These are phyloP conservation scores for Wallacemonas collosoma DNA, from an alignment of 208 protist genomes.

Conservation along the genomic window DNA sequence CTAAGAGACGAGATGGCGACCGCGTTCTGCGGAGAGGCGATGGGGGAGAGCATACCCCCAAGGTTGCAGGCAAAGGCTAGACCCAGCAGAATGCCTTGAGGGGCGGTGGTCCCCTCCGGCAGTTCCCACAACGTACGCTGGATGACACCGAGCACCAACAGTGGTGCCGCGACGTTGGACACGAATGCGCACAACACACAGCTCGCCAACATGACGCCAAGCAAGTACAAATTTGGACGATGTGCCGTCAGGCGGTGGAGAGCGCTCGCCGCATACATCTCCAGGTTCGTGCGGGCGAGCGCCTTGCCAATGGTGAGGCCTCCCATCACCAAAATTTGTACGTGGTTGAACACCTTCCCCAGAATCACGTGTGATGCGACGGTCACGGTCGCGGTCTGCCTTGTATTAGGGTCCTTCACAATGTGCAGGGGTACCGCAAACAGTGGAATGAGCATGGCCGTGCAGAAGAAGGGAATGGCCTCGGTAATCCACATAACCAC, in stretches of 20 bases:
- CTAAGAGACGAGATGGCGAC: slow-evolving; percentile 83
- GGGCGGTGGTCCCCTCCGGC: slow-evolving; percentile 73
- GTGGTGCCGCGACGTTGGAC: slow-evolving; percentile 91
- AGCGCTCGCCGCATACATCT: slow-evolving; percentile 75
- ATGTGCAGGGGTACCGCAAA: slow-evolving; percentile 85
- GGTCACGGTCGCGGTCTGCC: slow-evolving; percentile 44
- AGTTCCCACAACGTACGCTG: slow-evolving; percentile 89
- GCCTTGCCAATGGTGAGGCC: slow-evolving; percentile 92
- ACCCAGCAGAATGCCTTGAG: slow-evolving; percentile 89
- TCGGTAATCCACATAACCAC: slow-evolving; percentile 92
- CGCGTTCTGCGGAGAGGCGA: slow-evolving; percentile 95
- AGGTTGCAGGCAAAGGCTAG: slow-evolving; percentile 94
- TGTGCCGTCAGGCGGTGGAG: slow-evolving; percentile 82
- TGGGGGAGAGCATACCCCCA: slow-evolving; percentile 95
- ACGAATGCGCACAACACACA: slow-evolving; percentile 88
- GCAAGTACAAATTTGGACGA: slow-evolving; percentile 80
- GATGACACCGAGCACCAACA: slow-evolving; percentile 89
- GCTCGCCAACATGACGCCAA: slow-evolving; percentile 88
- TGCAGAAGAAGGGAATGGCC: slow-evolving; percentile 93
- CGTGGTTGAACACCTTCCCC: slow-evolving; percentile 86
- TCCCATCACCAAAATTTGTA: slow-evolving; percentile 93
- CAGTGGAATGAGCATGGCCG: slow-evolving; percentile 91
- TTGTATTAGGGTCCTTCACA: slow-evolving; percentile 62
- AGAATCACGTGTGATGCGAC: slow-evolving; percentile 84
- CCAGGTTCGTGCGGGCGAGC: slow-evolving; percentile 81